Evolutionary conservation across 108 stramenopile genomes (phyloP).

Genomic region (Cyclotella baltica): DNA sequence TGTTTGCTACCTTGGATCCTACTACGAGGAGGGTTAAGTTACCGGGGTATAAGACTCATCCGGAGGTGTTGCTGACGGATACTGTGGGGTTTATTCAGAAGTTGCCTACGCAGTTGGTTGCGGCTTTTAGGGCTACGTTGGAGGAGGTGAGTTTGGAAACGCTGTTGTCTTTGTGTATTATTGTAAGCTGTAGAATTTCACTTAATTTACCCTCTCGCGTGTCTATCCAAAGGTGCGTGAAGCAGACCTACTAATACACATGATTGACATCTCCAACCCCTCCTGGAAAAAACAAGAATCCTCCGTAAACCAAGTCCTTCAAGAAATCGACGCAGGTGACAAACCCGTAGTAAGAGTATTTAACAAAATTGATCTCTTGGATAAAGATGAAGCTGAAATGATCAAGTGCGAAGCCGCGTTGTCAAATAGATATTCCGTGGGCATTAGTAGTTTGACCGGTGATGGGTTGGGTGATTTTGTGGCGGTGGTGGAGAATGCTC

Average conservation of each 20-base stretch:
- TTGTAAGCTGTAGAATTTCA: neutral
- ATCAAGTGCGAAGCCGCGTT: conserved; percentile 68
- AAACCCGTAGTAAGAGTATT: conserved; percentile 82
- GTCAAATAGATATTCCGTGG: conserved; percentile 68
- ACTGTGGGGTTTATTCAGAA: conserved; percentile 99
- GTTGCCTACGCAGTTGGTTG: conserved; percentile 95
- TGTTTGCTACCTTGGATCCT: conserved; percentile 98
- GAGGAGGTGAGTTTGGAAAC: conserved; percentile 83
- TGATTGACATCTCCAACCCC: conserved; percentile 90
- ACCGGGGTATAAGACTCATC: conserved; percentile 92
- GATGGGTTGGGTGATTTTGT: conserved; percentile 87
- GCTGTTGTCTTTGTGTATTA: neutral
- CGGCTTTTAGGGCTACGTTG: conserved; percentile 95
- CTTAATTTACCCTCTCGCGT: neutral
- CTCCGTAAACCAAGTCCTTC: conserved; percentile 72
- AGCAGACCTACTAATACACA: conserved; percentile 93
- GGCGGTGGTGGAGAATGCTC: conserved; percentile 72
- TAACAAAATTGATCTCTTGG: conserved; percentile 85
- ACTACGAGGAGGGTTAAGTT: conserved; percentile 95
- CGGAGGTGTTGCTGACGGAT: conserved; percentile 94
- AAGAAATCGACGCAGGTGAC: conserved; percentile 75
- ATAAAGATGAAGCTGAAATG: conserved; percentile 69
- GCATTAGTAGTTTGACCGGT: conserved; percentile 72
- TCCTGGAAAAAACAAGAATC: conserved; percentile 87
- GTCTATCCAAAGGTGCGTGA: conserved; percentile 39